Percentiles rank a stretch among this genome's conserved stretches.
phyloP scores from a whole-genome alignment of 2,329 filamentous ascomycete species.

The Byssoonygena ceratinophila region DNA sequence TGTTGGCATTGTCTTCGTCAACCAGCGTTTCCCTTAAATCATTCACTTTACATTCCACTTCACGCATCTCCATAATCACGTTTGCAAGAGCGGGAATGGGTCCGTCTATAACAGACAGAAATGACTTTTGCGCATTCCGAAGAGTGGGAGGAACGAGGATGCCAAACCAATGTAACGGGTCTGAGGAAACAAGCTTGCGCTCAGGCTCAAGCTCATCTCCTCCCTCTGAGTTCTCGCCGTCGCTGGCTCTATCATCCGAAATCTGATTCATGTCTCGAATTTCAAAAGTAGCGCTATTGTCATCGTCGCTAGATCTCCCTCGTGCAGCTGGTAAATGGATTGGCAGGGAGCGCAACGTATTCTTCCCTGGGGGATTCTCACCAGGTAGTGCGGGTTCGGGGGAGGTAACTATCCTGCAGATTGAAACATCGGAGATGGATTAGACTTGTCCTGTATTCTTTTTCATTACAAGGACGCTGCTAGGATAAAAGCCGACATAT shows the following conservation, averaged over 20 bases:
- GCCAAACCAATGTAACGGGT: constrained; percentile 42
- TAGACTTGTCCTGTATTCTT: not conserved
- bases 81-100: constrained; percentile 31
- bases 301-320: not conserved
- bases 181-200: constrained; percentile 22
- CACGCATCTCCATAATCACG: constrained; percentile 32
- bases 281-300: not conserved
- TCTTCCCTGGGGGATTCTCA: not conserved
- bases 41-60: constrained; percentile 32
- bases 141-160: constrained; percentile 38
- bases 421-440: not conserved
- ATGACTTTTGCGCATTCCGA: constrained; percentile 36
- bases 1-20: not conserved
- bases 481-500: too few species aligned
- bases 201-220: not conserved
- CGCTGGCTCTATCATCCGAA: not conserved
- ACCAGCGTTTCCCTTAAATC: constrained; percentile 7
- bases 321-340: not conserved
- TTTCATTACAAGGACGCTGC: not conserved
- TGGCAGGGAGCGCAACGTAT: not conserved
- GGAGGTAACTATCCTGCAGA: not conserved
- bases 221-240: not conserved
- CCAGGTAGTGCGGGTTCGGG: not conserved
- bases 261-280: not conserved
- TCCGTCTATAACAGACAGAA: constrained; percentile 31